Evolutionary conservation across 1,284 basidiomycete genomes (phyloP).

Genomic region (Psilocybe mexicana): DNA sequence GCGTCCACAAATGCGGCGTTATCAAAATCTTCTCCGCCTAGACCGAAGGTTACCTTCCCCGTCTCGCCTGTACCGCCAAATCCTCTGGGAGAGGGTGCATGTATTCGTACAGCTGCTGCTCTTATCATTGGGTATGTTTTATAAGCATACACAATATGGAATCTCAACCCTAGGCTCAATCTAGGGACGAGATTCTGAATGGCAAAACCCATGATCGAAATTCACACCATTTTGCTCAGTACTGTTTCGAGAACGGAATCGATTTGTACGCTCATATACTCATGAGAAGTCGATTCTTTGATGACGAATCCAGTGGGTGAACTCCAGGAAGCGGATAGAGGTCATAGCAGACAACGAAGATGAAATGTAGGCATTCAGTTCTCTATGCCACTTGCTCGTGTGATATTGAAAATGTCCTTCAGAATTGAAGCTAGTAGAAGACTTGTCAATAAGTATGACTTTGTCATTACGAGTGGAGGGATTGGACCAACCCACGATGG

Average conservation of each 20-base stretch:
- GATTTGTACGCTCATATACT: slow-evolving; percentile 60
- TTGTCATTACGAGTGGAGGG: slow-evolving; percentile 85
- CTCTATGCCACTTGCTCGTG: not conserved
- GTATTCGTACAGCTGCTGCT: slow-evolving; percentile 72
- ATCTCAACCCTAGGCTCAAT: not conserved
- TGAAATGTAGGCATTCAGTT: slow-evolving; percentile 69
- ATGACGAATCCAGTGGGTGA: slow-evolving; percentile 28
- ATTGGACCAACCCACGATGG: slow-evolving; percentile 90
- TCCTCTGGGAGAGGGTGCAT: slow-evolving; percentile 65
- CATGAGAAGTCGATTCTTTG: slow-evolving; percentile 9
- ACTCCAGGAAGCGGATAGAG: slow-evolving; percentile 78
- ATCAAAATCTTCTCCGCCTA: slow-evolving; percentile 6
- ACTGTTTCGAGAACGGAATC: slow-evolving; percentile 86
- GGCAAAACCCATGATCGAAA: slow-evolving; percentile 90
- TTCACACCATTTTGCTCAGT: slow-evolving; percentile 82
- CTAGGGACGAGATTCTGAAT: slow-evolving; percentile 81
- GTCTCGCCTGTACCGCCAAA: slow-evolving; percentile 59
- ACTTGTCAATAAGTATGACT: slow-evolving; percentile 83
- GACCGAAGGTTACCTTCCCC: slow-evolving; percentile 40
- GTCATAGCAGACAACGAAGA: slow-evolving; percentile 90
- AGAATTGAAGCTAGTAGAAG: slow-evolving; percentile 84
- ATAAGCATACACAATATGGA: not conserved
- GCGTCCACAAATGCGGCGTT: slow-evolving; percentile 14
- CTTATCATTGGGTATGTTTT: slow-evolving; percentile 70
- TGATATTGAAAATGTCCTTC: slow-evolving; percentile 10